A percentile compares a stretch with the other conserved stretches of the same genome.
Evolutionary conservation across 768 basidiomycete genomes (phyloP).

Genomic region (Boletus fagicola): DNA sequence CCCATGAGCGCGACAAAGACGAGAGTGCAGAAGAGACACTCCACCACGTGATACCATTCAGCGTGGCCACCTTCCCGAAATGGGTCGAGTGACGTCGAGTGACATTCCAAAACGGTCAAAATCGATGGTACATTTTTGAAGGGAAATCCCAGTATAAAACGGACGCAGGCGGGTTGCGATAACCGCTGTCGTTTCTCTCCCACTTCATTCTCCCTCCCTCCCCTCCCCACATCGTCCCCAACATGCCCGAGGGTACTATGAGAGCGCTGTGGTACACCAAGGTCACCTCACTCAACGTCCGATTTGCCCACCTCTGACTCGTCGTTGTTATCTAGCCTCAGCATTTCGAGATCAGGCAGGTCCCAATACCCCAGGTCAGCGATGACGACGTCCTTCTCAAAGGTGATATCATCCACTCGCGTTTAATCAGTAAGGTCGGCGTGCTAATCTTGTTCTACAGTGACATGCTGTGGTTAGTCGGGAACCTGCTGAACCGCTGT

Average conservation of each 20-base stretch:
- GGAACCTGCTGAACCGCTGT: neutral
- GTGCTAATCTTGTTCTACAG: constrained; percentile 24
- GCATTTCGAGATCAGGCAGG: constrained; percentile 64
- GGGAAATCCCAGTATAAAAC: constrained; percentile 24
- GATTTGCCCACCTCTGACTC: constrained; percentile 10
- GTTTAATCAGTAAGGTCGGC: neutral
- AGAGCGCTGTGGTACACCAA: constrained; percentile 71
- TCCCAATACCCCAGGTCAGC: constrained; percentile 62
- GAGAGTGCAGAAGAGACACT: neutral
- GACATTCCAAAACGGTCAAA: constrained; percentile 20
- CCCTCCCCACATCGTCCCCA: neutral
- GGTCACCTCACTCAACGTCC: constrained; percentile 36
- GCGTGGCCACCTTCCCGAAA: neutral
- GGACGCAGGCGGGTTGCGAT: constrained; percentile 1
- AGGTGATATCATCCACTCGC: constrained; percentile 40
- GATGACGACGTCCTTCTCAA: constrained; percentile 77
- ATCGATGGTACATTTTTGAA: constrained; percentile 1
- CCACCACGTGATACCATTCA: constrained; percentile 13
- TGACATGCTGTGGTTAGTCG: constrained; percentile 43
- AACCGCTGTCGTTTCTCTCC: constrained; percentile 1
- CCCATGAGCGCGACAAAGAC: neutral
- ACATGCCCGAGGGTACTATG: constrained; percentile 65
- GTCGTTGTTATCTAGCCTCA: constrained; percentile 45
- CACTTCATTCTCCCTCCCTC: neutral
- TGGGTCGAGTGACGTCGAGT: constrained; percentile 26